These are phyloP conservation scores for Mallotus nudiflorus DNA, from an alignment of 345 rosid species.

Conservation along the genomic window DNA sequence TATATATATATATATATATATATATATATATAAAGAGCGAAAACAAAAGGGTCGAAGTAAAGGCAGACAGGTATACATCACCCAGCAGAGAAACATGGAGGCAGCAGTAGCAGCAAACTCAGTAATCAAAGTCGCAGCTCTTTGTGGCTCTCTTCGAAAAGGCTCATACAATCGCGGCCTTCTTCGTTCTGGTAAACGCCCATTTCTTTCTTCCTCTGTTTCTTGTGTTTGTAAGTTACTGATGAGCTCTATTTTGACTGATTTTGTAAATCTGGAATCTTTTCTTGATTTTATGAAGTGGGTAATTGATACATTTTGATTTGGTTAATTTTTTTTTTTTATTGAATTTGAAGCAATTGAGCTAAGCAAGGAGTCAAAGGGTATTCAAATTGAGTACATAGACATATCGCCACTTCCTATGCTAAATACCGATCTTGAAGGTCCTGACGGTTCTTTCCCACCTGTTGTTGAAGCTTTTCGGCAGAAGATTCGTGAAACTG, in stretches of 20 bases:
- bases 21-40: too few species aligned
- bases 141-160: slow-evolving; percentile 82
- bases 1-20: too few species aligned
- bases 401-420: slow-evolving; percentile 23
- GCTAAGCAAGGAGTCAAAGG: slow-evolving; percentile 15
- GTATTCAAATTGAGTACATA: slow-evolving; percentile 21
- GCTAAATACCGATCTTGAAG: slow-evolving; percentile 32
- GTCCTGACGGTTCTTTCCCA: slow-evolving; percentile 50
- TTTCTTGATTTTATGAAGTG: not conserved
- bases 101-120: slow-evolving; percentile 38
- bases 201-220: not conserved
- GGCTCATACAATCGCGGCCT: slow-evolving; percentile 70
- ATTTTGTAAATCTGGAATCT: not conserved
- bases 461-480: slow-evolving; percentile 67
- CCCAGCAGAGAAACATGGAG: slow-evolving; percentile 31
- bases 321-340: slow-evolving; percentile 1
- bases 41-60: too few species aligned
- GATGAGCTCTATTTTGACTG: not conserved
- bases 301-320: not conserved
- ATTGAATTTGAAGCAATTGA: slow-evolving; percentile 14
- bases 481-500: slow-evolving; percentile 57
- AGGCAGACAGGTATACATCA: too few species aligned
- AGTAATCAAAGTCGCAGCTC: slow-evolving; percentile 61
- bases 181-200: slow-evolving; percentile 54
- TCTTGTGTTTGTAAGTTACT: not conserved